Conservation (phyloP, 257 asterid genomes). For the Solanum verrucosum region DNA sequence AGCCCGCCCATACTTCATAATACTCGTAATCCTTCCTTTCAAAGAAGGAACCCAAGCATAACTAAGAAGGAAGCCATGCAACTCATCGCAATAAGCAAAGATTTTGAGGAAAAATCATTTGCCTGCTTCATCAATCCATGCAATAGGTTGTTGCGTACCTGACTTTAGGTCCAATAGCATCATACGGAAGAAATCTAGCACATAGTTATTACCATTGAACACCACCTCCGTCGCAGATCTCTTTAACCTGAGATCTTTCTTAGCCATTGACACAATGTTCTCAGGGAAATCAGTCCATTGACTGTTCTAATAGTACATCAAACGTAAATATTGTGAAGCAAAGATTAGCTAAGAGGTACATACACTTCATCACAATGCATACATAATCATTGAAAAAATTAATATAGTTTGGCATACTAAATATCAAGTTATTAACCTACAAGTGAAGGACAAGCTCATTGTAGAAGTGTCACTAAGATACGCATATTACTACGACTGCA, state of each 20-base stretch:
- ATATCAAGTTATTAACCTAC: no score
- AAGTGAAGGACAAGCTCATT: no score
- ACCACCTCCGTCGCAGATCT: conserved; percentile 50
- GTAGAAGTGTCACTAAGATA: no score
- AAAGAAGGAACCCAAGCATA: conserved; percentile 91
- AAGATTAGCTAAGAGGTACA: no score
- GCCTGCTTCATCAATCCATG: conserved; percentile 71
- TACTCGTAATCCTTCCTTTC: conserved; percentile 28
- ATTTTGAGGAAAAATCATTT: conserved; percentile 68
- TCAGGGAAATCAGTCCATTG: no score
- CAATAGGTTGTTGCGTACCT: conserved; percentile 12
- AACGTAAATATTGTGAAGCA: no score
- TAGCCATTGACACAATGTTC: no score
- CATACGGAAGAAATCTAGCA: conserved; percentile 70
- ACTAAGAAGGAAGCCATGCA: conserved; percentile 32
- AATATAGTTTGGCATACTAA: no score
- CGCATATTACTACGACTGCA: no score
- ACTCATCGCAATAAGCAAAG: conserved; percentile 26
- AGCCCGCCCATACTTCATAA: conserved; percentile 73
- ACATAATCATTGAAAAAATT: no score
- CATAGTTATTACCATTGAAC: not conserved
- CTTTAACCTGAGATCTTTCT: conserved; percentile 19
- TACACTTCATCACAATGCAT: no score
- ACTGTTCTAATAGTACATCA: no score
- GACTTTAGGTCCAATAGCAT: conserved; percentile 47